Conservation (phyloP, 2,329 filamentous ascomycete species). For the Fusarium dlaminii region DNA sequence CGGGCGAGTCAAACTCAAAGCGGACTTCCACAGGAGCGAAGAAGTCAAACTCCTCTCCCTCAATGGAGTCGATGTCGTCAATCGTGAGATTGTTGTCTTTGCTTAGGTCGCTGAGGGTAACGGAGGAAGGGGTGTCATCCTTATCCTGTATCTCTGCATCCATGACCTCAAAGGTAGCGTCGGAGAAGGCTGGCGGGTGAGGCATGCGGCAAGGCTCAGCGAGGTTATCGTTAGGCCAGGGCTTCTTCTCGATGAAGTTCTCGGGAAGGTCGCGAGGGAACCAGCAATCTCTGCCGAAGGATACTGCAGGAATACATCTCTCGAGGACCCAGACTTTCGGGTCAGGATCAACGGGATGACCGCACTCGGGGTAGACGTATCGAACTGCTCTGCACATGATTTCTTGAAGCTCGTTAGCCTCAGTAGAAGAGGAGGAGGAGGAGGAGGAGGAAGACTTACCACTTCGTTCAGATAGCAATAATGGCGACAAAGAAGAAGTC, state of each 20-base stretch:
- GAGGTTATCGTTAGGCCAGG: conserved; percentile 12
- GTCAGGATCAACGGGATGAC: conserved; percentile 23
- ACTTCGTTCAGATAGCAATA: neutral
- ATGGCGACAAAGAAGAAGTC: neutral
- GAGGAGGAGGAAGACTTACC: neutral
- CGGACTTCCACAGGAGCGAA: neutral
- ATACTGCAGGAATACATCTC: conserved; percentile 17
- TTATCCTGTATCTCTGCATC: neutral
- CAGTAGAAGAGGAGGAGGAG: neutral
- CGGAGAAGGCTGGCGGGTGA: neutral
- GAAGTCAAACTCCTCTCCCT: neutral
- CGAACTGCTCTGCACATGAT: conserved; percentile 38
- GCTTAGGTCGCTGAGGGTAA: neutral
- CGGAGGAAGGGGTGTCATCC: neutral
- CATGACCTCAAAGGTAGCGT: neutral
- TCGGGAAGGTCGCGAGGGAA: conserved; percentile 3
- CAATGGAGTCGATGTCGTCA: neutral
- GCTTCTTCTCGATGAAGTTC: neutral
- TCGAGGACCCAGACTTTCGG: conserved; percentile 20
- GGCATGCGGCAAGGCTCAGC: neutral
- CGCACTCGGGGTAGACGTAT: conserved; percentile 38
- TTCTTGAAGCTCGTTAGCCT: neutral
- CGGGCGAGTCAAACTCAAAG: neutral
- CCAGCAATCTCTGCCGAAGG: conserved; percentile 34
- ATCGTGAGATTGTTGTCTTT: neutral